Conservation (phyloP, 257 asterid species). For the Solanum virginianum region DNA sequence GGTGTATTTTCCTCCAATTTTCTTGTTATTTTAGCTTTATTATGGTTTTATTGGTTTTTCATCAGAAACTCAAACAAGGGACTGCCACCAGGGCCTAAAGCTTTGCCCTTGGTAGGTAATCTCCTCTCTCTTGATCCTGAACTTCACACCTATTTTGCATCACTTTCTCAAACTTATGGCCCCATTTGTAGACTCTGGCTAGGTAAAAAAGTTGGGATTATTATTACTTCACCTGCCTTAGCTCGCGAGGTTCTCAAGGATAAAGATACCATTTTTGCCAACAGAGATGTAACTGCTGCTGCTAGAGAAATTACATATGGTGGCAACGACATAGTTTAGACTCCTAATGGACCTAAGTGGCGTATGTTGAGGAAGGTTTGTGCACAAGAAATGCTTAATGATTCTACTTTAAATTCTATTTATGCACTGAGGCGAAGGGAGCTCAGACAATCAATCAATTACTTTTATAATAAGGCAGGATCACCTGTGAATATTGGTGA, state of each 20-base stretch:
- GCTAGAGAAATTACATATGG: constrained; percentile 50
- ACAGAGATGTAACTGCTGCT: constrained; percentile 62
- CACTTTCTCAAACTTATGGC: constrained; percentile 36
- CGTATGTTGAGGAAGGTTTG: constrained; percentile 59
- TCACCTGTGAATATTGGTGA: constrained; percentile 43
- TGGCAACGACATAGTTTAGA: constrained; percentile 55
- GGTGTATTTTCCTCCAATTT: not conserved
- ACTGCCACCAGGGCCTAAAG: constrained; percentile 49
- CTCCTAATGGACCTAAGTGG: constrained; percentile 66
- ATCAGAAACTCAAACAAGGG: not conserved
- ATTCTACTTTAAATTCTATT: constrained; percentile 31
- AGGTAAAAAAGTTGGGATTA: constrained; percentile 20
- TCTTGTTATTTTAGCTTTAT: constrained; percentile 12
- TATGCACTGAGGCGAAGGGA: constrained; percentile 33
- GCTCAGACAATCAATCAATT: constrained; percentile 24
- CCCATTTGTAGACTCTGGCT: constrained; percentile 48
- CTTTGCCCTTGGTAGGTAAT: constrained; percentile 53
- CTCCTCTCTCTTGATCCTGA: not conserved
- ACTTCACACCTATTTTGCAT: not conserved
- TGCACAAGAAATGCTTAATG: constrained; percentile 50
- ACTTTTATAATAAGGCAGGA: constrained; percentile 20
- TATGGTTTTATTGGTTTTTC: constrained; percentile 13
- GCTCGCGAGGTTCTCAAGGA: constrained; percentile 51
- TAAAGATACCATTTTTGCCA: constrained; percentile 54
- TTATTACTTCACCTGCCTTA: not conserved